These are phyloP conservation scores for Metschnikowia santaceciliae DNA, from an alignment of 805 yeast species.

Conservation along the genomic window DNA sequence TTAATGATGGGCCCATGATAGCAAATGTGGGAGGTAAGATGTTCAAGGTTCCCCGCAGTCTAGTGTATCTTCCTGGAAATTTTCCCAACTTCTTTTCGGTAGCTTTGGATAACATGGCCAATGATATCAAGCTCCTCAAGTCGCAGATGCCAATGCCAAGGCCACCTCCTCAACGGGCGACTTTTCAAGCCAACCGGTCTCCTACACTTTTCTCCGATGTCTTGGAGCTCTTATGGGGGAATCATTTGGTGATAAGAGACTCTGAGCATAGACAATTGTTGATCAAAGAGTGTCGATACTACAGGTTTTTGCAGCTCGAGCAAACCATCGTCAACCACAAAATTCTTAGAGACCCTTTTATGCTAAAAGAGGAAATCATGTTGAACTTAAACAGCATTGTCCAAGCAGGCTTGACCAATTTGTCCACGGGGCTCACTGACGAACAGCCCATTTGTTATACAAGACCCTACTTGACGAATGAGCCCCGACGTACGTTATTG, in stretches of 20 bases:
- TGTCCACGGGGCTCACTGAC: conserved; percentile 14
- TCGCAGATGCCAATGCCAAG: conserved; percentile 48
- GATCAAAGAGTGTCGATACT: conserved; percentile 69
- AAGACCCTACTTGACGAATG: conserved; percentile 32
- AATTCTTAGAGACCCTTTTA: conserved; percentile 50
- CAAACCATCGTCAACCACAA: conserved; percentile 58
- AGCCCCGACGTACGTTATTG: conserved; percentile 29
- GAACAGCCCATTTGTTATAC: conserved; percentile 27
- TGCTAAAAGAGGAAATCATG: conserved; percentile 52
- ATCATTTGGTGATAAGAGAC: conserved; percentile 41
- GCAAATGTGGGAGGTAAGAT: conserved; percentile 55
- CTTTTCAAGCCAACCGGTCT: conserved; percentile 49
- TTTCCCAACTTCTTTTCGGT: conserved; percentile 73
- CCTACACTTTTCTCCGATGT: conserved; percentile 53
- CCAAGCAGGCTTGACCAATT: conserved; percentile 30
- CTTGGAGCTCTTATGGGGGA: conserved; percentile 54
- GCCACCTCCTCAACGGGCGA: conserved; percentile 75
- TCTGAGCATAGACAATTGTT: conserved; percentile 56
- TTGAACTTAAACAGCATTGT: conserved; percentile 46
- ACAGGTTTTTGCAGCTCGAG: conserved; percentile 70
- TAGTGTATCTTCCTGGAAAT: conserved; percentile 63
- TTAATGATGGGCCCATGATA: conserved; percentile 54
- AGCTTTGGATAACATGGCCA: conserved; percentile 49
- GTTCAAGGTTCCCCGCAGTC: conserved; percentile 54
- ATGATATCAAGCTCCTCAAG: conserved; percentile 40